Percentiles rank a stretch among this genome's conserved stretches.
Evolutionary conservation across 164 flowering plant species (phyloP).

Genomic region (Vitis amurensis): DNA sequence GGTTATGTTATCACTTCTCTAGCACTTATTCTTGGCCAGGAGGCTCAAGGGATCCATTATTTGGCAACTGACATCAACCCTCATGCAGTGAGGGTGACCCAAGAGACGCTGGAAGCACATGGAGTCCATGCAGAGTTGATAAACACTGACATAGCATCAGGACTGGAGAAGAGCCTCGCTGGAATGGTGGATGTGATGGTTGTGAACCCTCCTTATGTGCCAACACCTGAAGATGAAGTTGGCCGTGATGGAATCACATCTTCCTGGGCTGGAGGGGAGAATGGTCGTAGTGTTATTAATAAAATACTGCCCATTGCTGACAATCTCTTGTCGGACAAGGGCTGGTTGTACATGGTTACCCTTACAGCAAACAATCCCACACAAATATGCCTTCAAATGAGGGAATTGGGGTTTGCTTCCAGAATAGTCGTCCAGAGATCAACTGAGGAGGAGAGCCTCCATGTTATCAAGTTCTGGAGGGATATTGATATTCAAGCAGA

Average conservation of each 20-base stretch:
- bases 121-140: slow-evolving; percentile 79
- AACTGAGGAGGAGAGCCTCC: slow-evolving; percentile 87
- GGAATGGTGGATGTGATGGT: slow-evolving; percentile 79
- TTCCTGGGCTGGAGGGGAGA: slow-evolving; percentile 98
- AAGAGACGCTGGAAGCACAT: slow-evolving; percentile 71
- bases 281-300: slow-evolving; percentile 85
- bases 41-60: slow-evolving; percentile 37
- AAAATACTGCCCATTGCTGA: slow-evolving; percentile 71
- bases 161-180: slow-evolving; percentile 54
- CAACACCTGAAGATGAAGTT: slow-evolving; percentile 94
- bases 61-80: slow-evolving; percentile 90
- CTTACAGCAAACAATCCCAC: slow-evolving; percentile 69
- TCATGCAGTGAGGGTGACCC: slow-evolving; percentile 60
- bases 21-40: slow-evolving; percentile 68
- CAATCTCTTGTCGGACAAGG: slow-evolving; percentile 63
- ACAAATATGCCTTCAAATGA: slow-evolving; percentile 74
- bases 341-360: slow-evolving; percentile 89
- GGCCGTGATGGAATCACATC: slow-evolving; percentile 71
- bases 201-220: slow-evolving; percentile 96
- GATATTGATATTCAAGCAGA: slow-evolving; percentile 40
- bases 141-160: slow-evolving; percentile 59
- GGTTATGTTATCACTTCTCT: slow-evolving; percentile 91
- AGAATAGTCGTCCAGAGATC: slow-evolving; percentile 76
- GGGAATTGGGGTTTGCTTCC: slow-evolving; percentile 68
- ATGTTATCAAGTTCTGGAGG: slow-evolving; percentile 80